phyloP scores from a whole-genome alignment of 345 rosid genomes.

The Syzygium jambos region DNA sequence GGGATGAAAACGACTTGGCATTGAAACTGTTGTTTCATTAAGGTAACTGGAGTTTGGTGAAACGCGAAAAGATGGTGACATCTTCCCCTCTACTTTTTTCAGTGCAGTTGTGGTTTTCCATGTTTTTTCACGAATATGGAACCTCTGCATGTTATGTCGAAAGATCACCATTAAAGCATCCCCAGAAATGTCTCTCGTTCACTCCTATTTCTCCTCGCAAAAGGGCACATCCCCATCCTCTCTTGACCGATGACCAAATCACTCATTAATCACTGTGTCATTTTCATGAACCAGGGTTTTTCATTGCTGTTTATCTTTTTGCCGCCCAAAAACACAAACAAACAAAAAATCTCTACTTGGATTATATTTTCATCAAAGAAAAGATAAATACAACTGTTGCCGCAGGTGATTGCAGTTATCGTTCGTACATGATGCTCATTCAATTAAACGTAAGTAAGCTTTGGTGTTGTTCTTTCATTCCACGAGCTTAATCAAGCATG shows the following conservation, averaged over 20 bases:
- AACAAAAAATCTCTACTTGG: background rate
- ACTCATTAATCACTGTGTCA: background rate
- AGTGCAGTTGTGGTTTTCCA: slow-evolving; percentile 8
- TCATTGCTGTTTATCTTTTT: background rate
- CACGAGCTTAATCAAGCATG: background rate
- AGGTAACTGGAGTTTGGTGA: background rate
- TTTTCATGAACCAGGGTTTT: background rate
- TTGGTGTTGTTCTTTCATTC: background rate
- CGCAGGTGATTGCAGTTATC: background rate
- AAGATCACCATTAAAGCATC: background rate
- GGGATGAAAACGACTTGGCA: background rate
- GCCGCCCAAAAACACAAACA: background rate
- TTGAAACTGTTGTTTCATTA: background rate
- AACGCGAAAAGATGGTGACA: slow-evolving; percentile 1
- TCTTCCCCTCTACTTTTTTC: background rate
- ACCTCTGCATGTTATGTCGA: slow-evolving; percentile 4
- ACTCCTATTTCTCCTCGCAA: background rate
- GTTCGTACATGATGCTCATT: background rate
- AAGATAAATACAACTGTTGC: background rate
- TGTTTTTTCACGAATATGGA: slow-evolving; percentile 2
- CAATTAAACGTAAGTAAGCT: background rate
- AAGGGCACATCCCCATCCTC: background rate
- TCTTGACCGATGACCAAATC: background rate
- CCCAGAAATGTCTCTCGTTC: background rate
- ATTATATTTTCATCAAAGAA: background rate